Base-by-base conservation (phyloP, 2,329 filamentous ascomycete species). In the Coniella lustricola region DNA sequence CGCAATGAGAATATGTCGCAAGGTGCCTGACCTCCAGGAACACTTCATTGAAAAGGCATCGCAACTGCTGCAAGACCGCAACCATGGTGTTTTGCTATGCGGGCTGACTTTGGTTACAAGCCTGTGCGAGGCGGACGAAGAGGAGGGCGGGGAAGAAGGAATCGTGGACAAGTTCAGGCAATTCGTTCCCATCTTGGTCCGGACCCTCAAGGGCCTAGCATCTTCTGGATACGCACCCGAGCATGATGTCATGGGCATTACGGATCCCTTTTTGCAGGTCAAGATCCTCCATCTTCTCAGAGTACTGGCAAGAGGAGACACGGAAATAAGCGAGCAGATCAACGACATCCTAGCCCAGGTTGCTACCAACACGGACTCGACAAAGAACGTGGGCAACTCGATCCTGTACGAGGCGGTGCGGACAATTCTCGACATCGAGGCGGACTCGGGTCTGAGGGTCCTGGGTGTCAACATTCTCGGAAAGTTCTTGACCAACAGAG, bases 301-400 rank as follows among this genome's bases (percentile, higher is more conserved):
- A 55, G 87, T 95, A 56, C 74, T 98, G 39, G 91, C 86, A 14
- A 82, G 90, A 53, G 90, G 91, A 32, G 90, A 98, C 65, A 74
- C 82, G 10, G 77, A 90, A 53, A 90, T 88, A 21, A 97, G 90
- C 65, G 94, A 98, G 67, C 85, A 95, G 66, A 97, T 98, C 72
- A 98, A 97, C 69, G 93, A 98, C 62, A 98, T 98, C 53, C 73
- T 98, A 52, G 93, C 93, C 5, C 90, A 95, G 71, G 93, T 98
- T 47, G 93, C 93, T 45, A 97, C 91, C 34, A 98, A 98, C 67
- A 98, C 93, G 1, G 93, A 98, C 62, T 90, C 91, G 0, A 90
- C 90, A 22, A 98, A 98, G 73, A 98, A 98, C 57, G 93, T 98
- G 36, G 93, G 93, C 54, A 98, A 98, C 65, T 91, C 93, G 1